Evolutionary conservation across 2,329 filamentous ascomycete genomes (phyloP).

Genomic region (Arthrobotrys sinensis): DNA sequence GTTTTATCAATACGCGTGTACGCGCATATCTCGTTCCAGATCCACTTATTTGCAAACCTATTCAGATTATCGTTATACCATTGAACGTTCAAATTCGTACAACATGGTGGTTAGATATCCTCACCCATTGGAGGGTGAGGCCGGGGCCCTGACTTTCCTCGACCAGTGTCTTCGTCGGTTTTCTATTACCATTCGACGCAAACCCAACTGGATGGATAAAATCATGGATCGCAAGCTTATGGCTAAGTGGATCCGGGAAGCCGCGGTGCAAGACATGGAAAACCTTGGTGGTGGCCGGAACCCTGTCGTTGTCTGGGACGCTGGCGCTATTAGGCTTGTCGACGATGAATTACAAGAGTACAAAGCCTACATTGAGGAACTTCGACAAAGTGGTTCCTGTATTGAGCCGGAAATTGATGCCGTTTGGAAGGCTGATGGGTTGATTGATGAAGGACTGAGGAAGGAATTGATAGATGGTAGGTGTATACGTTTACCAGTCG

Average conservation of each 20-base stretch:
- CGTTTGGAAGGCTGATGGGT: slow-evolving; percentile 29
- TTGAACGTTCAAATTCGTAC: too few species aligned
- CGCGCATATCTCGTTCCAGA: too few species aligned
- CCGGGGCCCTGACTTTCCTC: neutral
- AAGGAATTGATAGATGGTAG: slow-evolving; percentile 33
- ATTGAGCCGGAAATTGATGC: slow-evolving; percentile 49
- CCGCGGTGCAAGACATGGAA: neutral
- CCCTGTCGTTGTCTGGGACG: slow-evolving; percentile 1
- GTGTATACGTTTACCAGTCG: too few species aligned
- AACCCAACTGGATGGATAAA: slow-evolving; percentile 25
- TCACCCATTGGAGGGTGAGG: neutral
- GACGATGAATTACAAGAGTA: slow-evolving; percentile 29
- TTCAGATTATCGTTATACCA: too few species aligned
- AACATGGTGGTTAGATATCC: neutral
- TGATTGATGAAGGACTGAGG: slow-evolving; percentile 22
- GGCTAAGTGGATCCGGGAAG: slow-evolving; percentile 18
- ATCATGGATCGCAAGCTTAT: slow-evolving; percentile 7
- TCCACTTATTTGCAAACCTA: too few species aligned
- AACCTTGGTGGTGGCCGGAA: neutral
- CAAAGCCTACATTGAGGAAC: neutral
- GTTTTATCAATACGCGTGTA: too few species aligned
- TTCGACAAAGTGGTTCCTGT: neutral
- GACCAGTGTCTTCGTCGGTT: slow-evolving; percentile 3
- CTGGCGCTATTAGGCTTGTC: neutral
- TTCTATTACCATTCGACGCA: neutral